phyloP scores from a whole-genome alignment of 1,284 basidiomycete genomes.

The Ustanciosporium gigantosporum region DNA sequence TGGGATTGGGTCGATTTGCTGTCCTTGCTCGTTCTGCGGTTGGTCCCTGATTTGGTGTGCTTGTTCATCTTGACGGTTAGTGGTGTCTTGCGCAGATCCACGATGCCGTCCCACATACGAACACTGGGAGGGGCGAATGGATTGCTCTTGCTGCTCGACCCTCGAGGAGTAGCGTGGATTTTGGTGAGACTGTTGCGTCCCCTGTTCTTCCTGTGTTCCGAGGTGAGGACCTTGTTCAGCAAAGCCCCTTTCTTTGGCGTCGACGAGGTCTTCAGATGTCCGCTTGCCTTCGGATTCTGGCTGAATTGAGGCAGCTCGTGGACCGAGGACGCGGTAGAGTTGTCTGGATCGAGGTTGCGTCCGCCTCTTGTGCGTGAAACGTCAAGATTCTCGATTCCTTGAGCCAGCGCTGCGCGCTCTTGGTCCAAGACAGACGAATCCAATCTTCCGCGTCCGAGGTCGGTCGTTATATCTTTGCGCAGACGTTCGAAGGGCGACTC shows the following conservation, averaged over 20 bases:
- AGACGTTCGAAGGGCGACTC: slow-evolving; percentile 77
- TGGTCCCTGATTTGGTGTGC: slow-evolving; percentile 65
- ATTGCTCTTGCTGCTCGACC: slow-evolving; percentile 39
- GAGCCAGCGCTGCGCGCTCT: slow-evolving; percentile 28
- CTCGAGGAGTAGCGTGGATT: slow-evolving; percentile 38
- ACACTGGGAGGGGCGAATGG: slow-evolving; percentile 47
- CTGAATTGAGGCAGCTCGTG: slow-evolving; percentile 26
- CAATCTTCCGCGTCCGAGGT: slow-evolving; percentile 14
- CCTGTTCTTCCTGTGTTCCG: slow-evolving; percentile 44
- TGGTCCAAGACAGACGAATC: slow-evolving; percentile 15
- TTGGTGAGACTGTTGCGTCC: slow-evolving; percentile 34
- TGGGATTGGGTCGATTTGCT: not conserved
- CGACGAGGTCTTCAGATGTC: slow-evolving; percentile 34
- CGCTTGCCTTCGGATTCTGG: slow-evolving; percentile 4
- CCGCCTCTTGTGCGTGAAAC: not conserved
- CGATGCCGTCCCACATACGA: slow-evolving; percentile 71
- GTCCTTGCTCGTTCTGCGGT: not conserved
- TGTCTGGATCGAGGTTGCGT: slow-evolving; percentile 10
- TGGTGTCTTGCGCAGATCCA: slow-evolving; percentile 72
- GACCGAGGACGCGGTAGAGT: slow-evolving; percentile 21
- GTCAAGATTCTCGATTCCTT: slow-evolving; percentile 24
- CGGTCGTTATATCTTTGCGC: slow-evolving; percentile 26
- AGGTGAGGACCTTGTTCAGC: slow-evolving; percentile 44
- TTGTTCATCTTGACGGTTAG: slow-evolving; percentile 50
- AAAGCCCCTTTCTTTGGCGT: slow-evolving; percentile 40